Percentiles rank a stretch among this genome's conserved stretches.
Evolutionary conservation across 768 basidiomycete species (phyloP).

Genomic region (Asterophora lycoperdoides): DNA sequence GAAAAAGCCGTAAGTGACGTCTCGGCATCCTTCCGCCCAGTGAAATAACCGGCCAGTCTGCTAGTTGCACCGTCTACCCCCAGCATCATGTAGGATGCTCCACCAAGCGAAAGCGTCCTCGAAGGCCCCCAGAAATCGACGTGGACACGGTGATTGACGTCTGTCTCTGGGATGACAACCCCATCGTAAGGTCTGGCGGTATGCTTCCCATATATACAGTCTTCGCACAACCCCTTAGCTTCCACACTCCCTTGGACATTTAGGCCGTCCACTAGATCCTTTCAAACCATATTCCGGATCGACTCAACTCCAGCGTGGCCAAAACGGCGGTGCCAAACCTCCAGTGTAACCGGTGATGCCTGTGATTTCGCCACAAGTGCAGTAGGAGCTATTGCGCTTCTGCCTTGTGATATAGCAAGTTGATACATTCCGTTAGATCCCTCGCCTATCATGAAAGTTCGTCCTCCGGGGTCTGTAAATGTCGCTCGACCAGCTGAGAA

Average conservation of each 20-base stretch:
- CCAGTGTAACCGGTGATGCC: conserved; percentile 16
- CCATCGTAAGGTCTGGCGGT: conserved; percentile 19
- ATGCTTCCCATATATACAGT: conserved; percentile 7
- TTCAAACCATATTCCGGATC: conserved; percentile 13
- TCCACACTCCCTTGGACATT: conserved; percentile 6
- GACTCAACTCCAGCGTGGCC: conserved; percentile 15
- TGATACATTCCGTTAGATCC: conserved; percentile 1
- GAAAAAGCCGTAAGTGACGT: conserved; percentile 15
- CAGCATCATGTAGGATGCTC: too few species aligned
- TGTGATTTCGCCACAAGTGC: conserved; percentile 13
- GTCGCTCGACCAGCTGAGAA: not conserved
- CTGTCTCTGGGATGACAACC: not conserved
- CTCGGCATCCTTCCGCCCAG: conserved; percentile 18
- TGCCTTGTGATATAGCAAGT: not conserved
- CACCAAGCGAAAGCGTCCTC: conserved; percentile 11
- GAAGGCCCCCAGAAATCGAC: conserved; percentile 27
- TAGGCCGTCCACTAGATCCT: conserved; percentile 19
- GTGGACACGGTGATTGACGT: too few species aligned
- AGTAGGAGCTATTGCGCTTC: too few species aligned
- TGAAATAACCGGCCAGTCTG: too few species aligned
- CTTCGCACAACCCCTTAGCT: conserved; percentile 15
- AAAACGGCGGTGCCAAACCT: conserved; percentile 25
- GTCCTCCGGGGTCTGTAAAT: not conserved
- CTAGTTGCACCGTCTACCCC: too few species aligned
- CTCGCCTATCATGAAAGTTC: not conserved